Base-by-base conservation (phyloP, 768 basidiomycete species). In the Auriscalpium microsporum region DNA sequence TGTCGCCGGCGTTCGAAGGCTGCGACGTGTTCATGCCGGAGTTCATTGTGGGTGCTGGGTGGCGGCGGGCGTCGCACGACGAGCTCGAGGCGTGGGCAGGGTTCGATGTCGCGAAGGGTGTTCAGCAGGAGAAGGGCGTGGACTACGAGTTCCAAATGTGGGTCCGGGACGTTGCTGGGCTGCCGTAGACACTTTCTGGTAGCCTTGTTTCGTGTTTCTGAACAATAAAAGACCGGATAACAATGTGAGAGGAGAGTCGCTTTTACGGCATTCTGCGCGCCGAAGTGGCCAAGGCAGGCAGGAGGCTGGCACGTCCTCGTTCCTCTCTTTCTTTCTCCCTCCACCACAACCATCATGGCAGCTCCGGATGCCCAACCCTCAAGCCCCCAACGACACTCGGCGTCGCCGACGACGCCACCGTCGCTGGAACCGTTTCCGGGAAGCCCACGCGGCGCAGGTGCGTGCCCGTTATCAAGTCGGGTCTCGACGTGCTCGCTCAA, bases 71-170 rank as follows among this genome's bases (percentile, higher is more conserved):
- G 35, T 70, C 77, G 14, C 83, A 90, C 62, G 73, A 74, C 17
- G 84, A 82, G 54, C 73, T 96, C 67, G 67, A 77, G 58, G 75
- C 74, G 10, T 98, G 93, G 92, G 82, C 81, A 0, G 92, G 86
- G 34, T 88, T 87, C 63, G 80, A 85, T 10, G 89, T 94, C 48
- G 78, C 86, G 11, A 73, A 76, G 58, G 92, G 90, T 4, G 71
- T 80, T 63, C 85, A 90, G 68, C 81, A 83, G 67, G 93, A 96
- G 70, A 87, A 87, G 53, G 90, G 85, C 10, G 75, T 91, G 46
- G 75, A 78, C 61, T 99, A 94, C 68, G 88, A 90, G 72, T 96
- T 86, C 70, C 90, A 99, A 74, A 93, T 99, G 93, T 99, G 95
- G 95, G 77, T 82, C 50, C 78, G 80, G 42, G 10, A 34, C 52